Conservation (phyloP, 768 basidiomycete genomes). For the Nevesoporus exiguus region DNA sequence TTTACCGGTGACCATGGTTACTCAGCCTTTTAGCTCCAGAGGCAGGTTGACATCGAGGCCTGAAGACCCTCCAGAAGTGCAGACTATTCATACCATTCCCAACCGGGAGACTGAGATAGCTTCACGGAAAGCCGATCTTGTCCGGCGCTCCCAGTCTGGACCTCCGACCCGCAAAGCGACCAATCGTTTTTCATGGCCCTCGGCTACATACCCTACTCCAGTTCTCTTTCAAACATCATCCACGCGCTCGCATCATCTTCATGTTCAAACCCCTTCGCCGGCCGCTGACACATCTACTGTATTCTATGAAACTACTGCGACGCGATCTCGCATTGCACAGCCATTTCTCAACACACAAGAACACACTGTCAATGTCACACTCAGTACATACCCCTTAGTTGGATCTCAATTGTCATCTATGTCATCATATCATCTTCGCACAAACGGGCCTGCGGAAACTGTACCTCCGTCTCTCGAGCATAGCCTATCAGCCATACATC, state of each 20-base stretch:
- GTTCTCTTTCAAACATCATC: conserved; percentile 47
- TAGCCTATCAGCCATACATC: conserved; percentile 19
- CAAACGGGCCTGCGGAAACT: conserved; percentile 10
- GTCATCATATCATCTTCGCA: conserved; percentile 29
- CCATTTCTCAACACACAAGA: conserved; percentile 17
- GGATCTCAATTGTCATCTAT: conserved; percentile 35
- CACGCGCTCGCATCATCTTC: conserved; percentile 30
- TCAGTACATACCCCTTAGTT: conserved; percentile 28
- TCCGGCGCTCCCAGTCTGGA: conserved; percentile 44
- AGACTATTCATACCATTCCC: not conserved
- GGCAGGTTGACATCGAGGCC: conserved; percentile 26
- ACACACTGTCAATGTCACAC: conserved; percentile 22
- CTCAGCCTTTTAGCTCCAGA: conserved; percentile 17
- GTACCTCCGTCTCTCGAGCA: conserved; percentile 21
- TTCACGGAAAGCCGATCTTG: conserved; percentile 37
- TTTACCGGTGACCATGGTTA: conserved; percentile 7
- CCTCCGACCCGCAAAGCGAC: conserved; percentile 34
- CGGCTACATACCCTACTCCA: conserved; percentile 43
- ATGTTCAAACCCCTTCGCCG: conserved; percentile 30
- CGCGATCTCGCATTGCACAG: conserved; percentile 30
- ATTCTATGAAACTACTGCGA: conserved; percentile 59
- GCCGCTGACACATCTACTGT: conserved; percentile 51
- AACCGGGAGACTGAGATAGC: conserved; percentile 12
- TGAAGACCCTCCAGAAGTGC: conserved; percentile 6
- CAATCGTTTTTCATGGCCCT: conserved; percentile 40